phyloP scores from a whole-genome alignment of 495 filamentous ascomycete species.

The Neurospora sp. region DNA sequence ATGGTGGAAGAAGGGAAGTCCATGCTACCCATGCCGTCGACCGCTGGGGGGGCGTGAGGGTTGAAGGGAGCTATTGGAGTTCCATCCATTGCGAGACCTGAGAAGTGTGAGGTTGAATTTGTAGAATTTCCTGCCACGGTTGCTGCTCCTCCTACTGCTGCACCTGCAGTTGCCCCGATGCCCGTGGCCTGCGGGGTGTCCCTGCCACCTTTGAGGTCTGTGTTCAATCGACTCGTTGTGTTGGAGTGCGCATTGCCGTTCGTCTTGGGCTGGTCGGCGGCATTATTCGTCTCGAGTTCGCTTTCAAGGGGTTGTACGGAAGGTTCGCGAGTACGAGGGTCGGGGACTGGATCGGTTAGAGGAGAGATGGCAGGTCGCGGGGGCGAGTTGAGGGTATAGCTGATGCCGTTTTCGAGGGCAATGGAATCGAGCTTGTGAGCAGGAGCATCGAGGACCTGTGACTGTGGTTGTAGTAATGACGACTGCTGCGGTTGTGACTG shows the following conservation, averaged over 20 bases:
- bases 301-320: slow-evolving; percentile 3
- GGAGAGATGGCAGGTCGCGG: slow-evolving; percentile 26
- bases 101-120: neutral
- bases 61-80: neutral
- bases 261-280: neutral
- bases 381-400: slow-evolving; percentile 12
- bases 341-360: slow-evolving; percentile 19
- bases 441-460: neutral
- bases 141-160: neutral
- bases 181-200: neutral
- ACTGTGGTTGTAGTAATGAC: neutral
- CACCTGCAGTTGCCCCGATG: neutral
- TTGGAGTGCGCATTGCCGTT: neutral
- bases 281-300: neutral
- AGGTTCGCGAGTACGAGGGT: slow-evolving; percentile 18
- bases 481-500: neutral
- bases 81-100: neutral
- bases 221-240: neutral
- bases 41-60: neutral
- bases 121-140: neutral
- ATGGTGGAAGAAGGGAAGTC: slow-evolving; percentile 4
- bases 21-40: neutral
- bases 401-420: neutral
- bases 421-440: neutral
- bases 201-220: neutral